Evolutionary conservation across 495 filamentous ascomycete species (phyloP), one percentile per base, ranked within the genome.

Genomic region (Hypoxylon lienhwacheense): DNA sequence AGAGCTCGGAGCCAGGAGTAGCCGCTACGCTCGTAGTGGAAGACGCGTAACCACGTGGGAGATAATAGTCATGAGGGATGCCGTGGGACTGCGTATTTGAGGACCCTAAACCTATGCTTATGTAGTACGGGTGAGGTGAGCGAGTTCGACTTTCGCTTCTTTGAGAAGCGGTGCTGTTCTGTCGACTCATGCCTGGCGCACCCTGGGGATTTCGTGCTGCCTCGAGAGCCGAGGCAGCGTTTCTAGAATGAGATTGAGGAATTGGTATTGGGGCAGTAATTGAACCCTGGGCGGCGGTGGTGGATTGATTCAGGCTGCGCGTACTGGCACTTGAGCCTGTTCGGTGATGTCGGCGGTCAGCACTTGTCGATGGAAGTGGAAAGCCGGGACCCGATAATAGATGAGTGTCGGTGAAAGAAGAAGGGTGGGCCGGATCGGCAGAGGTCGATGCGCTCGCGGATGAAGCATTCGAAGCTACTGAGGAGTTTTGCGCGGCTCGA

Each of bases 391-490:
- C 73, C 8, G 69, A 69, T 32, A 65, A 26, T 15, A 66, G 43
- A 24, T 64, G 63, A 5, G 56, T 51, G 31, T 74, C 72, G 42
- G 55, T 58, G 31, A 71, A 62, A 1, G 47, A 65, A 16, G 59
- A 60, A 1, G 70, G 56, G 28, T 74, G 70, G 52, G 71, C 58
- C 53, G 34, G 57, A 58, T 57, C 45, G 51, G 63, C 69, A 15
- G 73, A 73, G 25, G 68, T 68, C 45, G 71, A 71, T 15, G 75
- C 75, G 21, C 79, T 78, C 12, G 85, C 80, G 14, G 88, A 90
- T 7, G 89, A 95, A 15, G 86, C 68, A 16, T 89, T 93, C 8
- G 89, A 93, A 41, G 84, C 84, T 22, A 89, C 88, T 8, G 87
- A 91, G 10, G 87, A 84, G 58, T 89, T 90, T 55, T 89, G 86